These are phyloP conservation scores for Eutrema salsugineum DNA, from an alignment of 441 rosid species.

Conservation along the genomic window DNA sequence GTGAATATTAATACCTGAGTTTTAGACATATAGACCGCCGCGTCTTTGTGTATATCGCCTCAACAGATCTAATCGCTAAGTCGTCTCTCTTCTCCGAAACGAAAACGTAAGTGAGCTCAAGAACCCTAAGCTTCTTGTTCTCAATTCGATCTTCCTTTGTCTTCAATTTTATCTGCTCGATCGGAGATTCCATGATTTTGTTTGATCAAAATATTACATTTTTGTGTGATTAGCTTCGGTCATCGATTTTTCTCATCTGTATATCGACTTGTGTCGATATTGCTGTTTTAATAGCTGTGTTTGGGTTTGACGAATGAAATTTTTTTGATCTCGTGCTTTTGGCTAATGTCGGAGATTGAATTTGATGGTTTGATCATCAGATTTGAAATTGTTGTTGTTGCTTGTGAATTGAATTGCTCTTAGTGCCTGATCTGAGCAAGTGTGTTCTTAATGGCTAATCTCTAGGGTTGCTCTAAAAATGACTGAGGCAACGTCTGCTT, in stretches of 20 bases:
- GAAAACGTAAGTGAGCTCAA: neutral
- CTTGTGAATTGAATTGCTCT: neutral
- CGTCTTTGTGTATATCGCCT: slow-evolving; percentile 29
- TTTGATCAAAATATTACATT: neutral
- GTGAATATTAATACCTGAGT: neutral
- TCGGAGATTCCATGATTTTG: neutral
- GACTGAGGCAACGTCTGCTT: slow-evolving; percentile 75
- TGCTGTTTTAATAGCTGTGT: neutral
- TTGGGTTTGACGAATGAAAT: neutral
- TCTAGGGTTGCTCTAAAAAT: slow-evolving; percentile 24
- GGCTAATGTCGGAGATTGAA: neutral
- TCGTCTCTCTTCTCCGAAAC: slow-evolving; percentile 12
- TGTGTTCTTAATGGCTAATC: neutral
- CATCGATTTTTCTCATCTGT: neutral
- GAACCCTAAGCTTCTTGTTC: slow-evolving; percentile 1
- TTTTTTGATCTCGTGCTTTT: neutral
- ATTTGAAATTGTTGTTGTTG: neutral
- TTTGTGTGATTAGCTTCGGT: neutral
- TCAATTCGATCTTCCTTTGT: neutral
- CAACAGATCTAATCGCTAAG: slow-evolving; percentile 29
- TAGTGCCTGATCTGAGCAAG: neutral
- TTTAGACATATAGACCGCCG: slow-evolving; percentile 16
- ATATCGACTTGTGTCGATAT: neutral
- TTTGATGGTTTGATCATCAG: neutral
- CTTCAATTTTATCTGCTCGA: neutral